Base-by-base conservation (phyloP, 2,329 filamentous ascomycete species). In the Ascochyta koolunga region DNA sequence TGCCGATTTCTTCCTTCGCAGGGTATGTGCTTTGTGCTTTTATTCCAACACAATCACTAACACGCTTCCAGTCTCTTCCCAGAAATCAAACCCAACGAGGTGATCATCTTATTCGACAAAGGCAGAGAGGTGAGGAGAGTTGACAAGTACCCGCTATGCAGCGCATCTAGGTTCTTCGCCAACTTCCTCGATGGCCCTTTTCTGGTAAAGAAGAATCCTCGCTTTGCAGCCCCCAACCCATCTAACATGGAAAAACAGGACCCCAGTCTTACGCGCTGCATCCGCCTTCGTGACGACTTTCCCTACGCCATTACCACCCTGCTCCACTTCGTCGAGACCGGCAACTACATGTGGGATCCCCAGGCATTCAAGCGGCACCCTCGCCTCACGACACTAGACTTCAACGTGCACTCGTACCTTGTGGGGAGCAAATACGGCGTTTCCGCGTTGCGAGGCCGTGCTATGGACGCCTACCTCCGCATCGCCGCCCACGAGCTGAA, bases 351-450 rank as follows among this genome's bases (percentile, higher is more conserved):
- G n/a, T 57, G 65, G 56, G 53, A 62, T 19, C 37, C 50, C 18
- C 31, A 24, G 13, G 40, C 51, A 2, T 46, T 41, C 8, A 45
- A 56, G 40, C 13, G 35, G 16, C 55, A 58, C 25, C 61, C 62
- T 7, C 36, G 52, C 21, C 55, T 65, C 33, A 68, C 64, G 7
- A 45, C 61, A 29, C 58, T 67, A 2, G 68, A 71, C 42, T 51
- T 64, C 1, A 64, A 70, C 42, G 35, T 70, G 15, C 67, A 69
- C 33, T 54, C 54, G n/a, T 70, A 70, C 56, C 32, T 65, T 24
- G 42, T 56, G 5, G 62, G 59, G 10, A 47, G 16, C 35, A 68
- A 67, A 35, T 71, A 71, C 45, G 33, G 49, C 4, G 18, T 70
- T 9, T 29, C 48, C 5, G 21, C 31, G 5, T 45, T 71, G 19